Conservation (phyloP, 2,329 filamentous ascomycete species). For the Sphaerulina musiva region DNA sequence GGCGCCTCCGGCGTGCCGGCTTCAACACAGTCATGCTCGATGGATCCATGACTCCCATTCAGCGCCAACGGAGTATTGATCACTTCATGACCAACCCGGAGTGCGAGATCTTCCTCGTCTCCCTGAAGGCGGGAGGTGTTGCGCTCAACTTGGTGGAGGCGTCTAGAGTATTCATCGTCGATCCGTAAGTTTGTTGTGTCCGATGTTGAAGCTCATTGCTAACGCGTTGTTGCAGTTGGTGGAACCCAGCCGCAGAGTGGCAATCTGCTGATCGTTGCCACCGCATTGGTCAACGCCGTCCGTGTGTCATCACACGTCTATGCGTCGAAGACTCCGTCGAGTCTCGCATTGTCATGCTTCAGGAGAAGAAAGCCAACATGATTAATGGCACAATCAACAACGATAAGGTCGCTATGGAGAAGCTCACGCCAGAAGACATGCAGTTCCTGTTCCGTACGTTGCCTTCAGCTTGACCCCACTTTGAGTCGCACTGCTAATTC, state of each 20-base stretch:
- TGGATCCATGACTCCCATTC: conserved; percentile 86
- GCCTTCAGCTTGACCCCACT: not conserved
- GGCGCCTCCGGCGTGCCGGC: conserved; percentile 90
- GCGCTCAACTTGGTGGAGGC: conserved; percentile 93
- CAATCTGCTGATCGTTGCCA: conserved; percentile 82
- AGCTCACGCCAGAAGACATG: conserved; percentile 82
- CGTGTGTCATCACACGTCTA: conserved; percentile 87
- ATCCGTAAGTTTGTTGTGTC: conserved; percentile 58
- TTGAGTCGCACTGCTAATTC: not conserved
- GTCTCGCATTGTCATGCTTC: conserved; percentile 86
- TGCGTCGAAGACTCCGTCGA: conserved; percentile 97
- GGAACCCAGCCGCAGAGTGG: conserved; percentile 99
- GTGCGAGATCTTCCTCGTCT: conserved; percentile 93
- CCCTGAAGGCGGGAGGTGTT: conserved; percentile 90
- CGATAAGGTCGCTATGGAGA: conserved; percentile 85
- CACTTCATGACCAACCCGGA: conserved; percentile 94
- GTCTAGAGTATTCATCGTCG: conserved; percentile 89
- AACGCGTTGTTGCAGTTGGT: conserved; percentile 54
- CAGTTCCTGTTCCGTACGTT: conserved; percentile 80
- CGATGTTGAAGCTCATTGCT: conserved; percentile 2
- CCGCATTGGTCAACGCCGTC: conserved; percentile 88
- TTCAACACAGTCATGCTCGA: conserved; percentile 98
- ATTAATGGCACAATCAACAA: conserved; percentile 96
- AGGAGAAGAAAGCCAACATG: conserved; percentile 98
- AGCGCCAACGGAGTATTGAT: conserved; percentile 88